phyloP scores from a whole-genome alignment of 257 asterid genomes.

The Lithospermum erythrorhizon region DNA sequence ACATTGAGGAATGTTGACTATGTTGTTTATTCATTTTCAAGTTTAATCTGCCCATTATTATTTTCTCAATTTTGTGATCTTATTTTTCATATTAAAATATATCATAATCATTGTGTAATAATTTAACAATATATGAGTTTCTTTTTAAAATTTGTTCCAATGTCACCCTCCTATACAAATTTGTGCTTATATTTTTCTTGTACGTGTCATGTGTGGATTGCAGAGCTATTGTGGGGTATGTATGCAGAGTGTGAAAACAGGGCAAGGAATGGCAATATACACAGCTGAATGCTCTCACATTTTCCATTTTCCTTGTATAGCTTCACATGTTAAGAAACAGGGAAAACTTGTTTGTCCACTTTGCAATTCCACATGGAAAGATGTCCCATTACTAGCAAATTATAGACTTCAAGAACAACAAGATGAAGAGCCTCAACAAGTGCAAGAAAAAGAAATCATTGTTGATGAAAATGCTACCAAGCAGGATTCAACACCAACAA shows the following conservation, averaged over 20 bases:
- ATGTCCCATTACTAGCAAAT: constrained; percentile 56
- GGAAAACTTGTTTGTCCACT: constrained; percentile 58
- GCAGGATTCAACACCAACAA: constrained; percentile 1
- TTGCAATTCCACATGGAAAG: constrained; percentile 65
- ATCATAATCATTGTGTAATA: no score
- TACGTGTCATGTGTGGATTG: constrained; percentile 11
- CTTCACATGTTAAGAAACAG: constrained; percentile 42
- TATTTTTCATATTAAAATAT: no score
- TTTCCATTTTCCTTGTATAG: constrained; percentile 81
- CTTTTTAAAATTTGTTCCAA: no score
- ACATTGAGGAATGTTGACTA: no score
- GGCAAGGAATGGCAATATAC: constrained; percentile 75
- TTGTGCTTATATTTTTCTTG: no score
- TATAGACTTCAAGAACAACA: constrained; percentile 26
- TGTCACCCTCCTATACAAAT: no score
- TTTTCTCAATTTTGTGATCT: no score
- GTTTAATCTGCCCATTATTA: background rate
- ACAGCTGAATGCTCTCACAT: constrained; percentile 88
- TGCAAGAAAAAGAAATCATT: constrained; percentile 12
- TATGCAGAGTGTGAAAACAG: constrained; percentile 59
- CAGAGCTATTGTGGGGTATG: constrained; percentile 86
- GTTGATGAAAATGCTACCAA: constrained; percentile 8
- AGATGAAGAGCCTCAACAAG: background rate
- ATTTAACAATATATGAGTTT: no score
- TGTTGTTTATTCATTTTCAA: background rate